These are phyloP conservation scores for Claviceps pusilla DNA, from an alignment of 2,329 filamentous ascomycete genomes.

Conservation along the genomic window DNA sequence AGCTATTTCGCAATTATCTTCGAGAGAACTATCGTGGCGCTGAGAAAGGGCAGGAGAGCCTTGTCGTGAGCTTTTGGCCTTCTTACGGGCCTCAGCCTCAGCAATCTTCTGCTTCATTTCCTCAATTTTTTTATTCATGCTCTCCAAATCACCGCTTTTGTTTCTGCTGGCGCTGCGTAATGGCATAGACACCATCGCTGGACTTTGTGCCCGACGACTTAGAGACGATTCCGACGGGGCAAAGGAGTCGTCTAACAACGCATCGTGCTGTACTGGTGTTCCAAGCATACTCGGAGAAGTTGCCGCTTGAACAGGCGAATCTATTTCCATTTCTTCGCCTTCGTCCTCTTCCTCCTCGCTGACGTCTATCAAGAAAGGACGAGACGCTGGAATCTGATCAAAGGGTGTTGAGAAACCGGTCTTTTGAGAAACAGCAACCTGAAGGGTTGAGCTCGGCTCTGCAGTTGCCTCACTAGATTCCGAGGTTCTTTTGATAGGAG, in stretches of 20 bases:
- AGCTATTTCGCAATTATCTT: conserved; percentile 11
- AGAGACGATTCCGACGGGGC: conserved; percentile 26
- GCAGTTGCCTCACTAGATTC: conserved; percentile 6
- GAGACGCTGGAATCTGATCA: conserved; percentile 40
- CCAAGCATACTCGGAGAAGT: conserved; percentile 18
- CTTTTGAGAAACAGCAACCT: conserved; percentile 47
- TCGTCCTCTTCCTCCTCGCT: conserved; percentile 57
- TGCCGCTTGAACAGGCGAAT: conserved; percentile 33
- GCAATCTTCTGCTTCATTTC: conserved; percentile 44
- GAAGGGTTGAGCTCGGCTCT: conserved; percentile 45
- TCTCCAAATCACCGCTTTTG: conserved; percentile 27
- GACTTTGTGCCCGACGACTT: conserved; percentile 26
- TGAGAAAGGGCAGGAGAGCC: conserved; percentile 17
- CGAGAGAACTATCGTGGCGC: conserved; percentile 12
- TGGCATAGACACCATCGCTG: conserved; percentile 24
- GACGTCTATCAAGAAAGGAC: conserved; percentile 65
- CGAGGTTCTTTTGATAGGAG: conserved; percentile 11
- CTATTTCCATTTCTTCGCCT: conserved; percentile 47
- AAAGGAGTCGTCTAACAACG: conserved; percentile 29
- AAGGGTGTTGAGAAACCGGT: conserved; percentile 20
- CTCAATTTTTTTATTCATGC: conserved; percentile 44
- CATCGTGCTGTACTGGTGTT: conserved; percentile 19
- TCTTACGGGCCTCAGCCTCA: conserved; percentile 41
- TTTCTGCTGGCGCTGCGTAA: conserved; percentile 19
- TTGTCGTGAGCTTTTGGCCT: conserved; percentile 21